Conservation (phyloP, 1,284 basidiomycete genomes). For the Fomitopsis schrenkii region DNA sequence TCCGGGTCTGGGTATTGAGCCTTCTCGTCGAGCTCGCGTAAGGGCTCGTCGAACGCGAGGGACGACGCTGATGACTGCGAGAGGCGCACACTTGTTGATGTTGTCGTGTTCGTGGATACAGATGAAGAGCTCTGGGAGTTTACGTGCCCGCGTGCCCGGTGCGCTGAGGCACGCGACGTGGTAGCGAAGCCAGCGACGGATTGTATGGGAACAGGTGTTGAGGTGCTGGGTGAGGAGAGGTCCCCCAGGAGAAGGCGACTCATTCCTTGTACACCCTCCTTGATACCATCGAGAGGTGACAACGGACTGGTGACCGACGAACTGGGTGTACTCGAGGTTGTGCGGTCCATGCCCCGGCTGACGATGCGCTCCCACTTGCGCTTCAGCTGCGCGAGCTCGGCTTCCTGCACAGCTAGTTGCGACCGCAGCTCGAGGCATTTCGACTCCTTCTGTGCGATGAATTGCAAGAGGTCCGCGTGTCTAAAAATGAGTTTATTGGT, state of each 20-base stretch:
- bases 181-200: neutral
- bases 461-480: conserved; percentile 70
- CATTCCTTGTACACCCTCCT: conserved; percentile 61
- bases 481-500: conserved; percentile 31
- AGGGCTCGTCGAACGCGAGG: conserved; percentile 35
- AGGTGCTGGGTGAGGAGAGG: conserved; percentile 18
- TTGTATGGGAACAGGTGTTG: conserved; percentile 8
- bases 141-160: conserved; percentile 20
- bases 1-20: conserved; percentile 21
- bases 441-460: conserved; percentile 80
- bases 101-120: too few relatives aligned
- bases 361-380: conserved; percentile 79
- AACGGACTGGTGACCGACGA: conserved; percentile 7
- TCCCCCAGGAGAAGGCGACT: conserved; percentile 42
- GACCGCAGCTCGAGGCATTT: conserved; percentile 75
- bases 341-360: conserved; percentile 49
- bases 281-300: conserved; percentile 47
- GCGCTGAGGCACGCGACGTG: conserved; percentile 2
- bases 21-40: conserved; percentile 26
- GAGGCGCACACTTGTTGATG: too few relatives aligned
- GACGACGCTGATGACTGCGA: conserved; percentile 4
- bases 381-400: conserved; percentile 68
- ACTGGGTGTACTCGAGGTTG: conserved; percentile 13
- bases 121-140: conserved; percentile 10
- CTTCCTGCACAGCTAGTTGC: conserved; percentile 65